Base-by-base conservation (phyloP, 176 grass and related monocot genomes). In the Echinochloa phyllopogon region DNA sequence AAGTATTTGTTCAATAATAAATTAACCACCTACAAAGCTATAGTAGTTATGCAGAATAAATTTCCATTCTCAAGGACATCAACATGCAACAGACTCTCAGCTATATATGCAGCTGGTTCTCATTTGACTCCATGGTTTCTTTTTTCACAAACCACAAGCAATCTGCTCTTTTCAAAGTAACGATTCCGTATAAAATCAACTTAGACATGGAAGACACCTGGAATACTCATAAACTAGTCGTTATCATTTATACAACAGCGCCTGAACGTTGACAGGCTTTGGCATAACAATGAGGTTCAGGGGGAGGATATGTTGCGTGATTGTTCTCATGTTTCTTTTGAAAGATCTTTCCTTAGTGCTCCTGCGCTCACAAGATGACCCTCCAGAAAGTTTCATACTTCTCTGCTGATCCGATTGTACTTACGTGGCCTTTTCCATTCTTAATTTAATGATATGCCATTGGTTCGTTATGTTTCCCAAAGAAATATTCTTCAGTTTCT, bases 261-360 rank as follows among this genome's bases (percentile, higher is more conserved):
- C 2, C 6, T 2, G 8, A 0, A 3, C 10, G 20, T n/a, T 2
- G 2, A 10, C 2, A 6, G 18, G 17, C 6, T 8, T 3, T 2
- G 0, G 20, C 20, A n/a, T 57, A 8, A 9, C 8, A 6, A 21
- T 21, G 6, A 6, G 18, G 52, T 21, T 55, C 18, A 8, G 5
- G 6, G 6, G 2, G 15, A 55, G 52, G 52, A 7, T 6, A 2
- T 55, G 6, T 3, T 21, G 52, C 17, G 21, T 55, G 17, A 55
- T 55, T 21, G 8, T 55, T 6, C 2, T 55, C 52, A 55, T 21
- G 52, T 2, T 55, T 8, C 1, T 55, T 4, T 55, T 55, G 18
- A 21, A 55, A 55, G 18, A n/a, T 17, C 55, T 57, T 33, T 33
- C 50, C 50, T 18, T 52, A 52, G 15, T 52, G 16, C 16, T 52